phyloP scores from a whole-genome alignment of 75 land plant genomes.

The Picea sitchensis region DNA sequence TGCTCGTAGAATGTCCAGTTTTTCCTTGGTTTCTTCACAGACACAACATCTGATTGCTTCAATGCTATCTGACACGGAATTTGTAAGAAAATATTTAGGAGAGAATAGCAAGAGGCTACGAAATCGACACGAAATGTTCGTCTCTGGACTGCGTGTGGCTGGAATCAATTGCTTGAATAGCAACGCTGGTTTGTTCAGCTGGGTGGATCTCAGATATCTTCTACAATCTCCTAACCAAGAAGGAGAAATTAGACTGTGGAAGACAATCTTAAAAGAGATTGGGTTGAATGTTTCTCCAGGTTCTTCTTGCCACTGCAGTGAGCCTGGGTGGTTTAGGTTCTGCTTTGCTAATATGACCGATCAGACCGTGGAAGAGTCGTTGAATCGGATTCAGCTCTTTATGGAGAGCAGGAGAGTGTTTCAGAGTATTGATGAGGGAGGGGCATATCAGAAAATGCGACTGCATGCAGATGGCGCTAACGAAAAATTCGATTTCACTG shows the following conservation, averaged over 20 bases:
- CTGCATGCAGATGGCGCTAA: too few species aligned
- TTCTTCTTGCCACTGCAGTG: conserved; percentile 47
- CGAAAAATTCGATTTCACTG: too few species aligned
- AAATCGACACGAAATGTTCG: conserved; percentile 37
- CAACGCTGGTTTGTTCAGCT: conserved; percentile 72
- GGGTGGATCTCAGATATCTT: conserved; percentile 65
- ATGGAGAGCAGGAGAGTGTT: too few species aligned
- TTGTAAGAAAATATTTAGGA: conserved; percentile 34
- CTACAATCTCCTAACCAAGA: conserved; percentile 32
- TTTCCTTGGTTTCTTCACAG: conserved; percentile 60
- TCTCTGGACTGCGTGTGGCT: conserved; percentile 25
- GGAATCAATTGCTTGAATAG: conserved; percentile 46
- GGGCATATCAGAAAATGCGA: too few species aligned
- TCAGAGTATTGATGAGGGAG: too few species aligned
- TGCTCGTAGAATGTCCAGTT: conserved; percentile 67
- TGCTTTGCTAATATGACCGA: conserved; percentile 52
- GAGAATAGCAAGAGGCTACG: conserved; percentile 50
- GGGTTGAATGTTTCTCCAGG: conserved; percentile 58
- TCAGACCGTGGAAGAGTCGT: neutral
- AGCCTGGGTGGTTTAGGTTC: conserved; percentile 65
- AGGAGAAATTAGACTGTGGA: conserved; percentile 71
- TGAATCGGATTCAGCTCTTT: neutral
- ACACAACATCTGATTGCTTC: conserved; percentile 62
- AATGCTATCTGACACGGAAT: conserved; percentile 51
- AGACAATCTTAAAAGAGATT: conserved; percentile 38